These are phyloP conservation scores for Yamadazyma kanchanaburiensis DNA, from an alignment of 1,139 yeast species.

Conservation along the genomic window DNA sequence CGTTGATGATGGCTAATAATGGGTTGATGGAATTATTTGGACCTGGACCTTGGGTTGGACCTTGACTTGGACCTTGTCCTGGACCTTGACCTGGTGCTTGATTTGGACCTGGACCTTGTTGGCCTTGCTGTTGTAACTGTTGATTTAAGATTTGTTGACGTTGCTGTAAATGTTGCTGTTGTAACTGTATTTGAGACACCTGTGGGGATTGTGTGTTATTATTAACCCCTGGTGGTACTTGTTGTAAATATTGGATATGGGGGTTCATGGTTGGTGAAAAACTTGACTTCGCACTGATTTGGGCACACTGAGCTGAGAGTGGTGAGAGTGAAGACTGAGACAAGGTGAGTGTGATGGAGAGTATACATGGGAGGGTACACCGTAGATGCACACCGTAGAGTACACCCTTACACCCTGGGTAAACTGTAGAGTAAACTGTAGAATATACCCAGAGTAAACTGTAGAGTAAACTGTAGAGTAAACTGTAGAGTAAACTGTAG, in stretches of 20 bases:
- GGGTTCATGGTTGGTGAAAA: constrained; percentile 24
- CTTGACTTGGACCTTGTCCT: constrained; percentile 3
- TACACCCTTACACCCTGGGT: too few species aligned
- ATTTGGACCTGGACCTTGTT: too few species aligned
- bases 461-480: too few species aligned
- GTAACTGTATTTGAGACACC: constrained; percentile 33
- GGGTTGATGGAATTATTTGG: constrained; percentile 31
- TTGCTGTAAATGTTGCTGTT: constrained; percentile 39
- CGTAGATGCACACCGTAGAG: too few species aligned
- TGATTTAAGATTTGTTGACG: constrained; percentile 38
- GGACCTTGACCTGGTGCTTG: constrained; percentile 12
- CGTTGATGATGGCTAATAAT: constrained; percentile 35
- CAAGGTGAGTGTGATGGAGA: too few species aligned
- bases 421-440: too few species aligned
- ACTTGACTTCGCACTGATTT: background rate
- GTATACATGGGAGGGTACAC: too few species aligned
- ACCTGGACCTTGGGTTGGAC: constrained; percentile 10
- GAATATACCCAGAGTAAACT: too few species aligned
- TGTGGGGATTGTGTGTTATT: constrained; percentile 35
- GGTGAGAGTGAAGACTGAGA: too few species aligned
- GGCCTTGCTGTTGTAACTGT: constrained; percentile 20
- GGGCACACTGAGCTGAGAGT: background rate
- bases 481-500: too few species aligned
- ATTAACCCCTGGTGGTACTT: constrained; percentile 27
- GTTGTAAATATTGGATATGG: constrained; percentile 41